Evolutionary conservation across 805 yeast species (phyloP), one percentile per base, ranked within the genome.

Genomic region (Saitoella complicata): DNA sequence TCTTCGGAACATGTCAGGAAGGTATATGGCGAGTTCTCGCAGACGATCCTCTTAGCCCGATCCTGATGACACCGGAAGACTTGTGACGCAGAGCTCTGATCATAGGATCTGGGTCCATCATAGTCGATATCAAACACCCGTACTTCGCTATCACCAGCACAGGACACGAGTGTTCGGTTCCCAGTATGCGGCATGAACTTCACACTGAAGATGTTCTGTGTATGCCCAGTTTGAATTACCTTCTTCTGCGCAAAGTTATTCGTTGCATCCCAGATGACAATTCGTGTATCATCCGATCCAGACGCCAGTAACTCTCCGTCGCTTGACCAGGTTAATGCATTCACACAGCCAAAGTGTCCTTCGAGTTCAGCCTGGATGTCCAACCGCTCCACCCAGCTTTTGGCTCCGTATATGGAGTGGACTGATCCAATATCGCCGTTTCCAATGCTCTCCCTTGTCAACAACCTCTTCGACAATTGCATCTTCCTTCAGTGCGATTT

Each of bases 281-380:
- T 35, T 35, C 45, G 43, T n/a, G 49, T 50, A 36, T 51, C 53
- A 37, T 51, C 53, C 12, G 51, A 41, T 13, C 53, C 53, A 5
- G 53, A 51, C 4, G 50, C 49, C 13, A 51, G 48, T 9, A 41
- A 43, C 7, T 37, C 42, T 12, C 53, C 53, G 31, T 50, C 48
- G 3, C 41, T 38, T 5, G 53, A 51, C 53, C 53, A 51, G 40
- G 47, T 41, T 12, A 51, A 35, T 5, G 53, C 41, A 37, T 51
- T 51, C 30, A 51, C 39, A 33, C 53, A 51, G 5, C 53, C 53
- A 6, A 45, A 32, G 36, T 51, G 53, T 6, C 47, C 10, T n/a
- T 12, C 8, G n/a, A 39, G 32, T 31, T 39, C 33, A 11, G 8
- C 32, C 12, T 39, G 32, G 10, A 39, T 12, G 32, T 39, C 42